phyloP scores from a whole-genome alignment of 73 alveolate species.

The Effrenium voratum region DNA sequence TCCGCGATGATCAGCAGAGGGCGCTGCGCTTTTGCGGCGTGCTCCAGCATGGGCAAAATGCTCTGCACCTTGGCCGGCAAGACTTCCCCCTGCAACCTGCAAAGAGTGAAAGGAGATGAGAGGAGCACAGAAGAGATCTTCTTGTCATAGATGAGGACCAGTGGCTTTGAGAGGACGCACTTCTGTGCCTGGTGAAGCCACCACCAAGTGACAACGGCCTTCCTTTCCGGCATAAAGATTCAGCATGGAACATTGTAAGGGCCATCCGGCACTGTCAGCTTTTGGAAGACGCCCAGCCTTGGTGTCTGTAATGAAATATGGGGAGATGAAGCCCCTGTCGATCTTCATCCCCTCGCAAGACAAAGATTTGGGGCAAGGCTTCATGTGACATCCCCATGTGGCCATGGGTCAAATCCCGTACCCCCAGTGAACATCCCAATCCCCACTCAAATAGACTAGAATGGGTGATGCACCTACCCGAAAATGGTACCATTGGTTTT shows the following conservation, averaged over 20 bases:
- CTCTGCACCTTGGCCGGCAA: constrained; percentile 96
- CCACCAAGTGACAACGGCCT: neutral
- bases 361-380: too few species aligned
- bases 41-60: constrained; percentile 96
- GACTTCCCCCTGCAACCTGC: neutral
- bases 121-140: constrained; percentile 95
- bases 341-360: constrained; percentile 99
- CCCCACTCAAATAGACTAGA: too few species aligned
- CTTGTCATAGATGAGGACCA: constrained; percentile 98
- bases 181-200: constrained; percentile 34
- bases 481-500: too few species aligned
- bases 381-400: too few species aligned
- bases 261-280: too few species aligned
- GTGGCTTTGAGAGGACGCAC: constrained; percentile 97
- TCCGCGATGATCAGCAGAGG: constrained; percentile 98
- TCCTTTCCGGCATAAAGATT: neutral
- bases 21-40: constrained; percentile 89
- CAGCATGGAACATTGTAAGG: too few species aligned
- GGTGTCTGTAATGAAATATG: constrained; percentile 99
- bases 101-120: neutral
- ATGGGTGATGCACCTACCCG: too few species aligned
- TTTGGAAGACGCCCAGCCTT: constrained; percentile 96
- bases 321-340: constrained; percentile 99
- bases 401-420: too few species aligned
- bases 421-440: too few species aligned